phyloP scores from a whole-genome alignment of 2,329 filamentous ascomycete species.

The Coniochaeta sp. region DNA sequence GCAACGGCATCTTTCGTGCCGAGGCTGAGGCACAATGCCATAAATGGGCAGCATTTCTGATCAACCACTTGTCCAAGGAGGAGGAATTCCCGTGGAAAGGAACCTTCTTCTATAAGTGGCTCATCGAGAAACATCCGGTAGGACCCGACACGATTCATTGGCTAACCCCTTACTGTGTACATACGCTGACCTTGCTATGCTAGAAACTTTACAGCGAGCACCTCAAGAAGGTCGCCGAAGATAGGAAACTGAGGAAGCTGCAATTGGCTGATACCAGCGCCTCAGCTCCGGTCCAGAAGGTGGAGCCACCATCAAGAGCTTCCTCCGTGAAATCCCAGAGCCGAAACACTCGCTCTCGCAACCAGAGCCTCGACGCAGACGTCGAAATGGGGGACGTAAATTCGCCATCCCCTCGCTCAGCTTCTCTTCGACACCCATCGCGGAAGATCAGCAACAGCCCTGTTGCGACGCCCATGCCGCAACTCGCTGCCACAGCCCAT shows the following conservation, averaged over 20 bases:
- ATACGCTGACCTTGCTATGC: too few relatives aligned
- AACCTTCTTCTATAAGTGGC: slow-evolving; percentile 43
- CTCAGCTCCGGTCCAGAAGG: background rate
- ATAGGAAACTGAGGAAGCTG: slow-evolving; percentile 6
- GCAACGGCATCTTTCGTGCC: slow-evolving; percentile 43
- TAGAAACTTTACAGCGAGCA: slow-evolving; percentile 3
- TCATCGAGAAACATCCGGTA: slow-evolving; percentile 33
- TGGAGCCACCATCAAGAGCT: background rate
- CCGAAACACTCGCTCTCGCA: background rate
- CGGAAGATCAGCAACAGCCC: background rate
- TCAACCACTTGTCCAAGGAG: slow-evolving; percentile 42
- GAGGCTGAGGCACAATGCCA: slow-evolving; percentile 40
- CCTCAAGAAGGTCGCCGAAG: background rate
- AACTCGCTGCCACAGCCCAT: background rate
- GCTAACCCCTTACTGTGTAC: background rate
- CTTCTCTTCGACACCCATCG: slow-evolving; percentile 4
- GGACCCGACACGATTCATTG: background rate
- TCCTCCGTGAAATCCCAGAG: background rate
- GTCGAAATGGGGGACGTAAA: slow-evolving; percentile 17
- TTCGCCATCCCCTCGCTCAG: too few relatives aligned
- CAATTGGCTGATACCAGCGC: background rate
- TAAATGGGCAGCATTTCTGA: slow-evolving; percentile 43
- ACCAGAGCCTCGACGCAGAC: slow-evolving; percentile 9
- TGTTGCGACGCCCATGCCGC: background rate
- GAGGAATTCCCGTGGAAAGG: slow-evolving; percentile 31